phyloP scores from a whole-genome alignment of 495 filamentous ascomycete species.

The Clavariopsis aquatica region DNA sequence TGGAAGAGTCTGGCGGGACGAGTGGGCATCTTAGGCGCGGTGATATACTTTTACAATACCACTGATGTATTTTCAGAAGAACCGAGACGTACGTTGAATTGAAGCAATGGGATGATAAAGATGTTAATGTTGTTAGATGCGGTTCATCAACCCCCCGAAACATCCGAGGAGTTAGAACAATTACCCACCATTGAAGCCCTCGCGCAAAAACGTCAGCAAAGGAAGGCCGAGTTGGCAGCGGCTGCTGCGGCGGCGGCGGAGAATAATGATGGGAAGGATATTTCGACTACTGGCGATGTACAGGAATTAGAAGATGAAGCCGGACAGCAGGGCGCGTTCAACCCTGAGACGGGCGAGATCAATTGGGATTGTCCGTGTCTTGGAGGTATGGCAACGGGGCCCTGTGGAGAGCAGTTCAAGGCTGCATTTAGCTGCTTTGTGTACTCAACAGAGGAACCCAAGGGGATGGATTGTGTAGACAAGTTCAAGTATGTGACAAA shows the following conservation, averaged over 20 bases:
- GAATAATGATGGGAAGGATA: slow-evolving; percentile 1
- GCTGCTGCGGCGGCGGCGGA: too few relatives aligned
- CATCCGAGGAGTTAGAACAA: slow-evolving; percentile 38
- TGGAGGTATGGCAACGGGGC: slow-evolving; percentile 95
- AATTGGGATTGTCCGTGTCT: slow-evolving; percentile 99
- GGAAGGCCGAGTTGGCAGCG: slow-evolving; percentile 24
- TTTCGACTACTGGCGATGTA: slow-evolving; percentile 33
- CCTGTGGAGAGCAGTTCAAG: slow-evolving; percentile 93
- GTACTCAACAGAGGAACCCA: slow-evolving; percentile 90
- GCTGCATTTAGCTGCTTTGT: slow-evolving; percentile 97
- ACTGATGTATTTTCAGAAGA: slow-evolving; percentile 83
- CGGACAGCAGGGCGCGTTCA: slow-evolving; percentile 84
- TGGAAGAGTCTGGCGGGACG: slow-evolving; percentile 78
- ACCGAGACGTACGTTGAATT: slow-evolving; percentile 62
- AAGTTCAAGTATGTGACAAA: slow-evolving; percentile 81
- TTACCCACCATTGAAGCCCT: slow-evolving; percentile 44
- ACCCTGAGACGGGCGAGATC: slow-evolving; percentile 98
- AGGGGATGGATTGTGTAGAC: slow-evolving; percentile 97
- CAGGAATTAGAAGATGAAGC: slow-evolving; percentile 77
- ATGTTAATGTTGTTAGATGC: slow-evolving; percentile 21
- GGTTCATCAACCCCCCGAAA: slow-evolving; percentile 36
- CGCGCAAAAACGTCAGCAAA: slow-evolving; percentile 37
- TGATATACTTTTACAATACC: slow-evolving; percentile 93
- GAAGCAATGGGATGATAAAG: slow-evolving; percentile 1
- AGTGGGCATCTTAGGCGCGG: slow-evolving; percentile 72